phyloP scores from a whole-genome alignment of 2,329 filamentous ascomycete species.

The Aureobasidium sp. region DNA sequence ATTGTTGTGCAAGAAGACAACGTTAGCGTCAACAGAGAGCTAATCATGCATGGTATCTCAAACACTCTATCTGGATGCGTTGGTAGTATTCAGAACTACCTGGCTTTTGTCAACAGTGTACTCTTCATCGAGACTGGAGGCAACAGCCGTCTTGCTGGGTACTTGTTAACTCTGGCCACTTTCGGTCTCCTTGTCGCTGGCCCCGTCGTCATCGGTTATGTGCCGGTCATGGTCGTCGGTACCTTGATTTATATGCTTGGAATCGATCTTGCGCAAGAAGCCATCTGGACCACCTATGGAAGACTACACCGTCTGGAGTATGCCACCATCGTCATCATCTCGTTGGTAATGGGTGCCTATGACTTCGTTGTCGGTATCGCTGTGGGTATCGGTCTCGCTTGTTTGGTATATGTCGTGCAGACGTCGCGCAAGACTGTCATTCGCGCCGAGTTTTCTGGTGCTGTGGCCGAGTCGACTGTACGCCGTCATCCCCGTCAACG shows the following conservation, averaged over 20 bases:
- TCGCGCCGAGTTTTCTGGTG: conserved; percentile 79
- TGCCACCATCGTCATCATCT: conserved; percentile 77
- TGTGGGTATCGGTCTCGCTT: conserved; percentile 83
- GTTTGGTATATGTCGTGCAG: conserved; percentile 83
- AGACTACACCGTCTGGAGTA: conserved; percentile 85
- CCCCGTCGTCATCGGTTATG: conserved; percentile 81
- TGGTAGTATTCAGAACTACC: conserved; percentile 90
- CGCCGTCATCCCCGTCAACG: conserved; percentile 83
- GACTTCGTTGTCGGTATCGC: conserved; percentile 95
- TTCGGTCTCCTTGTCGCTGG: conserved; percentile 76
- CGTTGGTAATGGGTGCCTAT: conserved; percentile 90
- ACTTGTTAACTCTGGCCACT: conserved; percentile 74
- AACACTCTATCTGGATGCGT: conserved; percentile 80
- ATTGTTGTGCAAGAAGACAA: conserved; percentile 89
- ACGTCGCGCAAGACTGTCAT: conserved; percentile 85
- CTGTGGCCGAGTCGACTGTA: conserved; percentile 85
- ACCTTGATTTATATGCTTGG: conserved; percentile 91
- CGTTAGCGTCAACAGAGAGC: conserved; percentile 79
- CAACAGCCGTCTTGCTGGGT: conserved; percentile 74
- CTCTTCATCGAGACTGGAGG: conserved; percentile 92
- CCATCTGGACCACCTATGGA: conserved; percentile 78
- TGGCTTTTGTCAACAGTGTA: conserved; percentile 96
- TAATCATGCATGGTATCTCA: conserved; percentile 86
- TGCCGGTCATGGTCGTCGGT: conserved; percentile 94
- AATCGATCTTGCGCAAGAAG: conserved; percentile 84